Base-by-base conservation (phyloP, 2,329 filamentous ascomycete species). In the Thielaviopsis populi region DNA sequence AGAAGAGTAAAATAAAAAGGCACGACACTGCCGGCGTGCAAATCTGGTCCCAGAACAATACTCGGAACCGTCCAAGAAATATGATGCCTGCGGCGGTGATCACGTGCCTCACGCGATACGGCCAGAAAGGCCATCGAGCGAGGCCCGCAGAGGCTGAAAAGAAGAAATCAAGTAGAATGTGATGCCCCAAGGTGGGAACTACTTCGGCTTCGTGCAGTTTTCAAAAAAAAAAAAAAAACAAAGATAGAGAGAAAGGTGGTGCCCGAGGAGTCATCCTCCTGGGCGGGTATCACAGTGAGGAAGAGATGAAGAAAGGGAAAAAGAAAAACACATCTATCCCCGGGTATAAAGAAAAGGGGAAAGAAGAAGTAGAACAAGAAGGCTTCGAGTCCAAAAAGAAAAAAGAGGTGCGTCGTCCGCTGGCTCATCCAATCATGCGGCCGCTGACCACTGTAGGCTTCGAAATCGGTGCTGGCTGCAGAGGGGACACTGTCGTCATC, bases 381-480 rank as follows among this genome's bases (percentile, higher is more conserved):
- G 10, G 10, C 10, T 37, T 8, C 33, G 33, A 37, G 33, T 27
- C 46, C 46, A 50, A 50, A 41, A 40, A 53, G 40, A 40, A 53
- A 33, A 42, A 56, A 63, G 30, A 17, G 19, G 15, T n/a, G 42
- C 19, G 33, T 37, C 33, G 33, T 10, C 10, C 33, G 33, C 33
- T 37, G 33, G 33, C 33, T 76, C 71, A 82, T 42, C 78, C 79
- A 65, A 82, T 71, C 2, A 78, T 78, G 59, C 79, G 77, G 48
- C 79, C 79, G 68, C 77, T 81, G 67, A 80, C 78, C 43, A 83
- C 79, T 37, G 79, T 75, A 68, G 79, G 79, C 46, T 78, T 69
- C 40, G 73, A 67, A 24, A 70, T 66, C n/a, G 61, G n/a, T 4
- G 61, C 54, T 11, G 56, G 42, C 15, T 41, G 48, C 24, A 48